Conservation (phyloP, 306 rosid species). For the Echinosophora koreensis region DNA sequence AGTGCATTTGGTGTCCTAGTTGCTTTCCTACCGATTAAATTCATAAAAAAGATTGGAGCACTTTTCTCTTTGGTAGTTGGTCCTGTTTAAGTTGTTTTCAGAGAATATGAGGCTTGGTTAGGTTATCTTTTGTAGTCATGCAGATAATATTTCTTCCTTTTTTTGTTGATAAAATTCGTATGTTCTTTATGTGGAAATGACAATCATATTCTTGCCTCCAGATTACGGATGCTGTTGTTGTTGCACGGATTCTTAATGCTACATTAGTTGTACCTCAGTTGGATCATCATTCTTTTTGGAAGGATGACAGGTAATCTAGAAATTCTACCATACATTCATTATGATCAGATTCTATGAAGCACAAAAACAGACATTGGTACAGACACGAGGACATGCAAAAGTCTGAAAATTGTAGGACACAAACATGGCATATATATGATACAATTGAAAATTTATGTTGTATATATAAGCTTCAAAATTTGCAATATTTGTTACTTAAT, state of each 20-base stretch:
- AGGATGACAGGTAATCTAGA: constrained; percentile 79
- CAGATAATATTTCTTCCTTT: neutral
- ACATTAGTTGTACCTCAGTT: constrained; percentile 94
- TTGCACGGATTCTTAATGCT: constrained; percentile 96
- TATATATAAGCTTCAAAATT: too few relatives aligned
- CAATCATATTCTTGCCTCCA: constrained; percentile 50
- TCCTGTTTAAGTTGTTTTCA: constrained; percentile 16
- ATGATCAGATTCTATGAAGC: neutral
- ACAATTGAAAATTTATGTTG: too few relatives aligned
- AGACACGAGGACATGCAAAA: neutral
- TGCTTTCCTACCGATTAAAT: constrained; percentile 26
- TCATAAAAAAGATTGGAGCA: constrained; percentile 1
- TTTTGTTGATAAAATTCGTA: neutral
- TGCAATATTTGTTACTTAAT: too few relatives aligned
- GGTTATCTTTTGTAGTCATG: constrained; percentile 14
- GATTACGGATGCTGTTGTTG: constrained; percentile 99
- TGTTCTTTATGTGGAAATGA: constrained; percentile 45
- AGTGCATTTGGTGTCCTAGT: constrained; percentile 11
- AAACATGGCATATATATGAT: too few relatives aligned
- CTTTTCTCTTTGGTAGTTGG: constrained; percentile 8
- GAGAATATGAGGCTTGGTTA: constrained; percentile 36
- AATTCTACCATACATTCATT: constrained; percentile 25
- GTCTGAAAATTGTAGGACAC: neutral
- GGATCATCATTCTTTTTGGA: constrained; percentile 96
- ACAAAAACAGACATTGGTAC: neutral